These are phyloP conservation scores for Osmanthus fragrans DNA, from an alignment of 257 asterid species.

Conservation along the genomic window DNA sequence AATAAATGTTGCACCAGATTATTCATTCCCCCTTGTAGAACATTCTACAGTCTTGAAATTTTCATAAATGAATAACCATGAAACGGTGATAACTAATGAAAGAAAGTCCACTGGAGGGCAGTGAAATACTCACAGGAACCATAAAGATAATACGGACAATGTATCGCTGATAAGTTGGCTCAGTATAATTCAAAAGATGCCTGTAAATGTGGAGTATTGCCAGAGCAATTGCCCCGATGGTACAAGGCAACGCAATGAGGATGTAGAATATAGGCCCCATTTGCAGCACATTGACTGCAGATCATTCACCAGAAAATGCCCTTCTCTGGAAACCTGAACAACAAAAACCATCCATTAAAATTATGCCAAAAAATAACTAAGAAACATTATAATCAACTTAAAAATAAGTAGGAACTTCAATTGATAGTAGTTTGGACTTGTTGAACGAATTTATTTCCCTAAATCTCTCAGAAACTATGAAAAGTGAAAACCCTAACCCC, in stretches of 20 bases:
- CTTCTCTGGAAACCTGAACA: slow-evolving; percentile 22
- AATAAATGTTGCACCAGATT: background rate
- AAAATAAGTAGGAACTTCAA: slow-evolving; percentile 31
- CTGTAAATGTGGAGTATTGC: slow-evolving; percentile 78
- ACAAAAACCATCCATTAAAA: slow-evolving; percentile 17
- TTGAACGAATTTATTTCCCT: background rate
- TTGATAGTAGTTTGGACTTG: slow-evolving; percentile 5
- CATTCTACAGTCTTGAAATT: background rate
- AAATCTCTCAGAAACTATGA: slow-evolving; percentile 2
- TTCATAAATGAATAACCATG: background rate
- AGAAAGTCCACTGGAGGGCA: background rate
- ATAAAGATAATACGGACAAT: slow-evolving; percentile 96
- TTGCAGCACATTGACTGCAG: slow-evolving; percentile 23
- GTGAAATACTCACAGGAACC: slow-evolving; percentile 83
- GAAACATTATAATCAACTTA: background rate
- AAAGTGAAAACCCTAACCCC: slow-evolving; percentile 30
- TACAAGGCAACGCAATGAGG: slow-evolving; percentile 88
- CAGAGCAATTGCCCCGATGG: slow-evolving; percentile 72
- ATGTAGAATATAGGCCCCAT: slow-evolving; percentile 85
- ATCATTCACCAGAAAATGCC: slow-evolving; percentile 20
- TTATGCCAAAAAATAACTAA: slow-evolving; percentile 5
- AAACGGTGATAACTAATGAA: background rate
- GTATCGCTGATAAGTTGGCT: slow-evolving; percentile 90
- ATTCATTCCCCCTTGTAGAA: background rate
- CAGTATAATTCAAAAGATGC: slow-evolving; percentile 92